phyloP scores from a whole-genome alignment of 2,329 filamentous ascomycete genomes.

The Neofusicoccum kwambonambiense region DNA sequence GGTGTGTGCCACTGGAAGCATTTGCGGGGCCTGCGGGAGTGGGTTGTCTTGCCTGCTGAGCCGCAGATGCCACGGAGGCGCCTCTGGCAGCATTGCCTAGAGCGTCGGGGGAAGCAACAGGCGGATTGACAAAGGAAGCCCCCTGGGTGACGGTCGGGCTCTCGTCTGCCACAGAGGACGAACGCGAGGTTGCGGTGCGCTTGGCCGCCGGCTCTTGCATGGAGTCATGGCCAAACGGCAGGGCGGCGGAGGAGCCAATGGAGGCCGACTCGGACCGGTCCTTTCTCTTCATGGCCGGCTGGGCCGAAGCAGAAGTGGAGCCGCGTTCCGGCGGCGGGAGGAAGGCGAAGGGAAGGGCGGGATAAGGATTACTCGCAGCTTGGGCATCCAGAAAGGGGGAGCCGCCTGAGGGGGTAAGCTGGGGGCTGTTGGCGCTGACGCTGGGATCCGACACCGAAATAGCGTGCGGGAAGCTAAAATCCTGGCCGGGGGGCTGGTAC shows the following conservation, averaged over 20 bases:
- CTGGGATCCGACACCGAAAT: conserved; percentile 18
- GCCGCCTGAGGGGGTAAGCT: background rate
- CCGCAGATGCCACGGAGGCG: conserved; percentile 17
- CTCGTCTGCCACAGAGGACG: conserved; percentile 13
- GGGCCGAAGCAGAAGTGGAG: background rate
- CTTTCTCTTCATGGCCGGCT: conserved; percentile 15
- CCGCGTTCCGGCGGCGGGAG: background rate
- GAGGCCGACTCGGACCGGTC: conserved; percentile 10
- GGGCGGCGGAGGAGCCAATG: background rate
- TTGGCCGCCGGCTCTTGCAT: conserved; percentile 12
- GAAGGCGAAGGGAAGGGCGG: background rate
- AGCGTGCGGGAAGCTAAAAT: conserved; percentile 40
- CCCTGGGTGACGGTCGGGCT: background rate
- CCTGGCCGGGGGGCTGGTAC: conserved; percentile 30
- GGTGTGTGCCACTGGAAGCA: background rate
- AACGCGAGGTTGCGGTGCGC: background rate
- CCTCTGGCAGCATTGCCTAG: background rate
- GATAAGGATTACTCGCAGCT: background rate
- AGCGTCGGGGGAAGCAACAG: background rate
- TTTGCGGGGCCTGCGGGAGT: background rate
- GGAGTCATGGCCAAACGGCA: background rate
- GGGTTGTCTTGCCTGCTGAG: conserved; percentile 19
- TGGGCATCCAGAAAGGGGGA: conserved; percentile 1
- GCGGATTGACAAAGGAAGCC: background rate
- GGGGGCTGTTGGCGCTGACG: background rate